phyloP scores from a whole-genome alignment of 176 grass and related monocot species.

The Eleusine indica region DNA sequence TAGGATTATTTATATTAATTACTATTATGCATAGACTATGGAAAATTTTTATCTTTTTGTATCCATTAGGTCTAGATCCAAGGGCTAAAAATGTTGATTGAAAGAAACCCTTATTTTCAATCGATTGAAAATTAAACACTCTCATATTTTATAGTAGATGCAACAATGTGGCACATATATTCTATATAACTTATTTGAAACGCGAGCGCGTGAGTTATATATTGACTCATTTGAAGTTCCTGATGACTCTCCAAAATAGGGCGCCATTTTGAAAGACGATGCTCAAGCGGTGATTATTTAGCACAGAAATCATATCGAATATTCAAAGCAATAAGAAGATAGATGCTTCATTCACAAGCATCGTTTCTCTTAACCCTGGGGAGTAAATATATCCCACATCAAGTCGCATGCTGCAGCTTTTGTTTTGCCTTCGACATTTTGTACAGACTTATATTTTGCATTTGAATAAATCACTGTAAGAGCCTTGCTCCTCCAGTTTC shows the following conservation, averaged over 20 bases:
- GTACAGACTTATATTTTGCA: too few relatives aligned
- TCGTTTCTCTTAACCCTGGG: slow-evolving; percentile 10
- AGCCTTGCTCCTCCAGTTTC: too few relatives aligned
- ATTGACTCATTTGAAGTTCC: not conserved
- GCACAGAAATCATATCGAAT: not conserved
- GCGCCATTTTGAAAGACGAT: not conserved
- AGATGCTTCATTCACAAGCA: not conserved
- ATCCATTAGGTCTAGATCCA: too few relatives aligned
- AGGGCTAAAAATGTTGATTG: too few relatives aligned
- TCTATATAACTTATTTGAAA: not conserved
- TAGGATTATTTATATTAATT: too few relatives aligned
- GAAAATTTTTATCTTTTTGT: too few relatives aligned
- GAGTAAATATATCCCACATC: slow-evolving; percentile 30
- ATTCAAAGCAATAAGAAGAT: slow-evolving; percentile 15
- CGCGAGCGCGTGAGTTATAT: too few relatives aligned
- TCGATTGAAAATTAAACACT: too few relatives aligned
- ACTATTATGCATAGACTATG: too few relatives aligned
- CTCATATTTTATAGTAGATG: not conserved
- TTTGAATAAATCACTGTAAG: too few relatives aligned
- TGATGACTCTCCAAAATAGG: not conserved
- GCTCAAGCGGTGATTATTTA: not conserved
- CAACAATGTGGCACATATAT: not conserved
- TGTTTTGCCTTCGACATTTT: too few relatives aligned
- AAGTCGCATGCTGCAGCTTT: slow-evolving; percentile 1
- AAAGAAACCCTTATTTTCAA: too few relatives aligned